Percentiles rank a stretch among this genome's conserved stretches.
Conservation (phyloP, 495 filamentous ascomycete genomes). For the Arthonia radiata region DNA sequence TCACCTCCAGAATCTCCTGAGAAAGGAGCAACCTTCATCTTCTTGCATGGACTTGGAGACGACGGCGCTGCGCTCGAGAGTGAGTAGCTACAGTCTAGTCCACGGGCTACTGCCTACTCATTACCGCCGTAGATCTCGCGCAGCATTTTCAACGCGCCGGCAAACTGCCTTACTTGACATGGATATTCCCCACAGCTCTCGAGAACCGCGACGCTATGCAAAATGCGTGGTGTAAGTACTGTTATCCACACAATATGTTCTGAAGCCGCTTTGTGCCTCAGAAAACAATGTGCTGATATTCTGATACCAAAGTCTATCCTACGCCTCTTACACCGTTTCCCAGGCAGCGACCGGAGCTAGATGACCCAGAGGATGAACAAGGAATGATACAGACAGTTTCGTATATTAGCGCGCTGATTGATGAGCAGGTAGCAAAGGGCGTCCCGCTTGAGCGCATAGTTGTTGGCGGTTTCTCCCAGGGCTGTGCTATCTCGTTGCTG, state of each 20-base stretch:
- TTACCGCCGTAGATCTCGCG: constrained; percentile 8
- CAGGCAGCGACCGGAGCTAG: constrained; percentile 9
- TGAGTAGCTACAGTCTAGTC: constrained; percentile 4
- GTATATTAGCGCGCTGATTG: constrained; percentile 16
- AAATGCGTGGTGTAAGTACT: constrained; percentile 18
- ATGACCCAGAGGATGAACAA: constrained; percentile 13
- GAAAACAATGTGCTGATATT: no score
- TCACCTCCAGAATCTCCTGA: constrained; percentile 4
- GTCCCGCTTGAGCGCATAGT: constrained; percentile 15
- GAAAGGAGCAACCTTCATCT: constrained; percentile 19
- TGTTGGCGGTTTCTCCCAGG: constrained; percentile 20
- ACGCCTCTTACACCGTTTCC: constrained; percentile 14
- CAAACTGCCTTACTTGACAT: constrained; percentile 16
- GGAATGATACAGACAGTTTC: constrained; percentile 14
- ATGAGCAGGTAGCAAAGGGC: constrained; percentile 13
- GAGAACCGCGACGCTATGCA: constrained; percentile 16
- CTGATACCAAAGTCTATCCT: no score
- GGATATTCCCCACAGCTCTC: constrained; percentile 19
- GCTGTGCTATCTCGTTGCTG: constrained; percentile 16
- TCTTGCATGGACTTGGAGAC: constrained; percentile 20
- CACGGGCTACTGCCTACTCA: neutral
- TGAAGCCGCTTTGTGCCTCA: no score
- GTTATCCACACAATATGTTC: no score
- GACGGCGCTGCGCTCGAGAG: constrained; percentile 16
- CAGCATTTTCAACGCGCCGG: constrained; percentile 17